Evolutionary conservation across 345 rosid genomes (phyloP).

Genomic region (Balakata baccata): DNA sequence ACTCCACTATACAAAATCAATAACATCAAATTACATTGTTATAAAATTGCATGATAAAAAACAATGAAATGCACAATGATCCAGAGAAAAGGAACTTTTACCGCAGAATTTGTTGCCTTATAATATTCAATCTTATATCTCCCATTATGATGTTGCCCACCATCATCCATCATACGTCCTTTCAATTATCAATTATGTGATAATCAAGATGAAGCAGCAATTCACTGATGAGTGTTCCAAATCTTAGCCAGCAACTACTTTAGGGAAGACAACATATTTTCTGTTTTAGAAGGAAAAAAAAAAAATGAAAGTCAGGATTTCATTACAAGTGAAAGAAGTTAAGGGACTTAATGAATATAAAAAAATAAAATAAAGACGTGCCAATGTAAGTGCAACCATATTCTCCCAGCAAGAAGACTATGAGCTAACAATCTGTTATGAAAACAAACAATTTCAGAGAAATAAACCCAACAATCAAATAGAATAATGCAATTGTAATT

Average conservation of each 20-base stretch:
- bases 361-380: background rate
- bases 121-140: constrained; percentile 58
- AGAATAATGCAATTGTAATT: background rate
- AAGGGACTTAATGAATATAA: background rate
- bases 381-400: background rate
- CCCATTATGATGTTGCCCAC: constrained; percentile 63
- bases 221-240: background rate
- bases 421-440: background rate
- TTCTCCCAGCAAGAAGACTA: background rate
- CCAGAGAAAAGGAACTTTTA: constrained; percentile 24
- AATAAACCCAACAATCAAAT: background rate
- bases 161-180: constrained; percentile 57
- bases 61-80: constrained; percentile 6
- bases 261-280: background rate
- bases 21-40: constrained; percentile 21
- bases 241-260: constrained; percentile 1
- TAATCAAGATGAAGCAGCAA: constrained; percentile 9
- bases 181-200: background rate
- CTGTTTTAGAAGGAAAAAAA: constrained; percentile 4
- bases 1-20: constrained; percentile 57
- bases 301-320: constrained; percentile 3
- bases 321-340: background rate
- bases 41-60: constrained; percentile 10
- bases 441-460: background rate
- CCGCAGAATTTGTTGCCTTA: constrained; percentile 56